Conservation (phyloP, 768 basidiomycete species). For the Austroboletus eburneus region DNA sequence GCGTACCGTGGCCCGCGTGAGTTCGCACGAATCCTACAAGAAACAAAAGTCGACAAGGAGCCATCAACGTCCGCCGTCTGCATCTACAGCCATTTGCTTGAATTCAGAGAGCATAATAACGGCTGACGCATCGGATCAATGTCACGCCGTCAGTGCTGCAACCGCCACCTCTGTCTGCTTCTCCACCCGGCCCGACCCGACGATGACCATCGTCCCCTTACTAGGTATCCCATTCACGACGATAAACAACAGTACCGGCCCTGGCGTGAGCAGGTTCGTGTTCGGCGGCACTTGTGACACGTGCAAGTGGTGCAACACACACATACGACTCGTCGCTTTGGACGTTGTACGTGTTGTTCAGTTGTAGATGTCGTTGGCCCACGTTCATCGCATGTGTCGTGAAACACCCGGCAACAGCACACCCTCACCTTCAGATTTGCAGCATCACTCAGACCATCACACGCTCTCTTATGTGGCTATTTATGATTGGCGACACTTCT, state of each 20-base stretch:
- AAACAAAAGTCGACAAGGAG: too few relatives aligned
- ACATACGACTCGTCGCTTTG: slow-evolving; percentile 71
- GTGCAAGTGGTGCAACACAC: too few relatives aligned
- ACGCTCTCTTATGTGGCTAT: slow-evolving; percentile 27
- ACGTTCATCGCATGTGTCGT: slow-evolving; percentile 87
- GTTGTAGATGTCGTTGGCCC: slow-evolving; percentile 77
- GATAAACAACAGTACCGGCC: slow-evolving; percentile 81
- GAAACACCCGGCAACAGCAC: slow-evolving; percentile 74
- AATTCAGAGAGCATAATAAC: too few relatives aligned
- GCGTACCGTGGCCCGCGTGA: too few relatives aligned
- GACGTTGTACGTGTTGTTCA: slow-evolving; percentile 83
- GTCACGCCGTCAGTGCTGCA: too few relatives aligned
- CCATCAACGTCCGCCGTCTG: too few relatives aligned
- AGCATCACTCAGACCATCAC: slow-evolving; percentile 2
- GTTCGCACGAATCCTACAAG: too few relatives aligned
- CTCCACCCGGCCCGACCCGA: slow-evolving; percentile 78
- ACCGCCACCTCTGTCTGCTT: slow-evolving; percentile 51
- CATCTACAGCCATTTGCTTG: too few relatives aligned
- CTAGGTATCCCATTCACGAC: slow-evolving; percentile 82
- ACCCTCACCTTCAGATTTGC: too few relatives aligned
- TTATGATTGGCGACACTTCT: slow-evolving; percentile 37
- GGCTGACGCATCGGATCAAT: too few relatives aligned
- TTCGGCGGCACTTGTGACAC: slow-evolving; percentile 82
- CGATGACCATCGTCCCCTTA: slow-evolving; percentile 68
- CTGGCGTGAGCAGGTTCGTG: slow-evolving; percentile 83